Evolutionary conservation across 202 grass and related monocot genomes (phyloP), one percentile per base, ranked within the genome.

Genomic region (Bolboschoenoplectus hybrid): DNA sequence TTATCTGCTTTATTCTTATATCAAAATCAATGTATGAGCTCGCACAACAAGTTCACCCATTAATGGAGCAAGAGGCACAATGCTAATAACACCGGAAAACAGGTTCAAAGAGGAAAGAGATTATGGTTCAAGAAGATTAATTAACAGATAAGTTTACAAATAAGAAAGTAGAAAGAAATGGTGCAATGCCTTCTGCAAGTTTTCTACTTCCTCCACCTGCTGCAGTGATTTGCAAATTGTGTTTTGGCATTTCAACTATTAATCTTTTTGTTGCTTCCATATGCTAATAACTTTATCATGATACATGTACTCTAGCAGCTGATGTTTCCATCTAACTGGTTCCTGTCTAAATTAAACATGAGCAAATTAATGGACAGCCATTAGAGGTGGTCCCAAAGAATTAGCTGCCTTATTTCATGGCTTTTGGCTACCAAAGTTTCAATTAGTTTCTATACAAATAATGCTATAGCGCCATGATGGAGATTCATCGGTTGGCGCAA

Each of bases 381-480:
- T 80, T 17, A 57, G 36, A 80, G 75, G 35, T 80, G 75, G 53
- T 60, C 51, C 2, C 60, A 43, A 79, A 80, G 12, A 75, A 35
- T 36, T 36, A 75, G 11, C 2, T 60, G 3, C 75, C 36, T 60
- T 40, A 61, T 41, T 80, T 60, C 34, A 60, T 60, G 75, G 52
- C 53, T 60, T 80, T 80, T 61, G 76, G 55, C 8, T 61, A 17
- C 16, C 38, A 80, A 62, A 80, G 55, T 61, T 80, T 26, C 2
- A 20, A 61, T 61, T 44, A 8, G 4, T 44, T 80, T 41, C 76
- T 61, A 80, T 78, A 40, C 38, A 80, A 57, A 61, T 80, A 80
- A 36, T 41, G 38, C 55, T 17, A 43, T 61, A 80, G 74, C 35
- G 17, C 6, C 58, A 17, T 58, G 35, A 80, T 43, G 36, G 53